Percentiles rank a stretch among this genome's conserved stretches.
Conservation (phyloP, 768 basidiomycete species). For the Coprinopsis strossmayeri region DNA sequence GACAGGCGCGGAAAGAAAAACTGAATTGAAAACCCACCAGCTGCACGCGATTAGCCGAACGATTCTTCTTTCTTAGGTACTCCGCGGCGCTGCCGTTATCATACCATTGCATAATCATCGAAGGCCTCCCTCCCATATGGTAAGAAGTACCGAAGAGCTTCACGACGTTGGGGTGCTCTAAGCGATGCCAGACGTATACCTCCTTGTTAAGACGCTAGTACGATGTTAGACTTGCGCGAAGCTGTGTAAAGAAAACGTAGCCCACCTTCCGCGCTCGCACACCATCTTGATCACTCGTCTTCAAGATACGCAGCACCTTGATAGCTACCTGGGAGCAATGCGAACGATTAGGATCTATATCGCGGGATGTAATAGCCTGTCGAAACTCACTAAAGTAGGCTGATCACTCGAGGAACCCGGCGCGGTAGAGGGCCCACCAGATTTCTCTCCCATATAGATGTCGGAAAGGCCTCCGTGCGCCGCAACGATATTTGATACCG, state of each 20-base stretch:
- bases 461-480: conserved; percentile 43
- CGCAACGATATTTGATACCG: conserved; percentile 24
- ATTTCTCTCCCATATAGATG: conserved; percentile 35
- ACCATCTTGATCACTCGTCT: conserved; percentile 23
- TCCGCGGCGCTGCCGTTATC: conserved; percentile 19
- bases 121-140: conserved; percentile 23
- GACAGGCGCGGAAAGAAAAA: no score
- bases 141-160: conserved; percentile 31
- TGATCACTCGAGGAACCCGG: conserved; percentile 9
- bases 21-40: conserved; percentile 13
- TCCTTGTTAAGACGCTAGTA: conserved; percentile 38
- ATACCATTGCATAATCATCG: conserved; percentile 39
- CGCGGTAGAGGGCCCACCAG: conserved; percentile 14
- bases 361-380: neutral
- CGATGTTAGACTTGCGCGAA: no score
- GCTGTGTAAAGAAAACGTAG: no score
- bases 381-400: conserved; percentile 8
- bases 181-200: conserved; percentile 31
- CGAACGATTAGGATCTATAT: neutral
- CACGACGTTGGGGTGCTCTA: conserved; percentile 35
- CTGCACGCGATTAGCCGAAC: conserved; percentile 11
- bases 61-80: conserved; percentile 15
- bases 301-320: conserved; percentile 35
- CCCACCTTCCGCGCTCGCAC: conserved; percentile 31
- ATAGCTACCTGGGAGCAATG: conserved; percentile 33